Percentiles rank a stretch among this genome's conserved stretches.
Evolutionary conservation across 2,329 filamentous ascomycete species (phyloP).

Genomic region (Penicillium brasilianum): DNA sequence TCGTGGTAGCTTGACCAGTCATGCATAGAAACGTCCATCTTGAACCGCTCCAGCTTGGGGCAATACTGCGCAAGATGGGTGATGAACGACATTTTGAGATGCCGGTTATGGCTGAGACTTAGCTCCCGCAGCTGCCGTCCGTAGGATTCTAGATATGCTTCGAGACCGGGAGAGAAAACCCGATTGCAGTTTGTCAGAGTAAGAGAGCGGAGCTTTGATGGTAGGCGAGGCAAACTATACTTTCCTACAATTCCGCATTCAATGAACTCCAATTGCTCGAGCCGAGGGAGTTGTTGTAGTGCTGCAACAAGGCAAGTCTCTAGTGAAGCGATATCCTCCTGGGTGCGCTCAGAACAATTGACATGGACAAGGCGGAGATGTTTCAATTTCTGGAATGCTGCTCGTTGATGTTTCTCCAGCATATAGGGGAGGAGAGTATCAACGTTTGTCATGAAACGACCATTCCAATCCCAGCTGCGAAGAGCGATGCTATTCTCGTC

Average conservation of each 20-base stretch:
- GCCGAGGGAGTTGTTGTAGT: slow-evolving; percentile 62
- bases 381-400: slow-evolving; percentile 56
- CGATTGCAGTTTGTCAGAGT: slow-evolving; percentile 81
- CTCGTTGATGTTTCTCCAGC: slow-evolving; percentile 58
- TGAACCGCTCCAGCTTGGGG: slow-evolving; percentile 71
- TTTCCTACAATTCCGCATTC: slow-evolving; percentile 74
- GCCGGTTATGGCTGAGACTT: slow-evolving; percentile 76
- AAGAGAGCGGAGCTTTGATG: slow-evolving; percentile 68
- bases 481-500: slow-evolving; percentile 54
- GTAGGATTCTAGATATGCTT: slow-evolving; percentile 68
- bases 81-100: slow-evolving; percentile 76
- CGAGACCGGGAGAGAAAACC: slow-evolving; percentile 69
- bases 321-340: slow-evolving; percentile 43
- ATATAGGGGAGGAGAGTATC: slow-evolving; percentile 51
- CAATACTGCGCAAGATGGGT: slow-evolving; percentile 69
- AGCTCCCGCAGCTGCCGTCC: slow-evolving; percentile 71
- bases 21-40: slow-evolving; percentile 80
- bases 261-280: slow-evolving; percentile 74
- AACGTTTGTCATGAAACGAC: slow-evolving; percentile 47
- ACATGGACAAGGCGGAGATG: slow-evolving; percentile 47
- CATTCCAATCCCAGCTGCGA: slow-evolving; percentile 63
- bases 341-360: slow-evolving; percentile 41
- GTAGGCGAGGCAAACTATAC: slow-evolving; percentile 70
- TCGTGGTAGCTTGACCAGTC: slow-evolving; percentile 71
- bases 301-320: slow-evolving; percentile 52